phyloP scores from a whole-genome alignment of 148 eudicot genomes.

The Pharnaceum exiguum region DNA sequence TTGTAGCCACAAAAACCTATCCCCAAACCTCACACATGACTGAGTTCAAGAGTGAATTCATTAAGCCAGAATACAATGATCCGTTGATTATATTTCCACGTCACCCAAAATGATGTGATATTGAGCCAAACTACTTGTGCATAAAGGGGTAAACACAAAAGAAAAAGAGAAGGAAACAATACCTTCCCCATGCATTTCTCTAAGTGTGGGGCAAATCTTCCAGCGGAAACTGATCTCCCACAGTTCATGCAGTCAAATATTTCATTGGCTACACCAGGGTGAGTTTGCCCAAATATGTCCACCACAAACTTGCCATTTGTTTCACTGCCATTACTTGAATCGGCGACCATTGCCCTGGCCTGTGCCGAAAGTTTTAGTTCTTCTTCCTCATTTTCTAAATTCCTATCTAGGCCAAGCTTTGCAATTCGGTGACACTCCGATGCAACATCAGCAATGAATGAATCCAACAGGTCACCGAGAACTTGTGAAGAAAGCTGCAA shows the following conservation, averaged over 20 bases:
- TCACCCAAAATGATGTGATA: too few relatives aligned
- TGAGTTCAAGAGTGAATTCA: not conserved
- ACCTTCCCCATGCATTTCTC: slow-evolving; percentile 99
- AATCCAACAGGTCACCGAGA: slow-evolving; percentile 72
- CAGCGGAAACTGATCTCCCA: slow-evolving; percentile 78
- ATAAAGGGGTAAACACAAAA: too few relatives aligned
- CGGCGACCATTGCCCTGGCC: slow-evolving; percentile 79
- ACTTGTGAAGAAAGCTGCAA: slow-evolving; percentile 65
- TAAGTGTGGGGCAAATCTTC: slow-evolving; percentile 95
- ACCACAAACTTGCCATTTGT: slow-evolving; percentile 72
- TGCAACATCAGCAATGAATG: slow-evolving; percentile 82
- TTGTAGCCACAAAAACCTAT: too few relatives aligned
- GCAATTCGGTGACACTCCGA: slow-evolving; percentile 91
- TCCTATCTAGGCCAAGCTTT: slow-evolving; percentile 79
- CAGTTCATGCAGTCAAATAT: slow-evolving; percentile 95
- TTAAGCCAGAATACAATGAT: not conserved
- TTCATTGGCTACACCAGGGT: slow-evolving; percentile 84
- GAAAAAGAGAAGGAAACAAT: slow-evolving; percentile 1
- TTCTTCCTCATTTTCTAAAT: slow-evolving; percentile 81
- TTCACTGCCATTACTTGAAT: slow-evolving; percentile 68
- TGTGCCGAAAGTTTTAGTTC: slow-evolving; percentile 79
- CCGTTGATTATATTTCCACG: too few relatives aligned
- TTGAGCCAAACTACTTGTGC: too few relatives aligned
- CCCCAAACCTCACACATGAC: too few relatives aligned
- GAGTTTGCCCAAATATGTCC: slow-evolving; percentile 95